Base-by-base conservation (phyloP, 177 flowering plant species). In the Vitis hybrid region DNA sequence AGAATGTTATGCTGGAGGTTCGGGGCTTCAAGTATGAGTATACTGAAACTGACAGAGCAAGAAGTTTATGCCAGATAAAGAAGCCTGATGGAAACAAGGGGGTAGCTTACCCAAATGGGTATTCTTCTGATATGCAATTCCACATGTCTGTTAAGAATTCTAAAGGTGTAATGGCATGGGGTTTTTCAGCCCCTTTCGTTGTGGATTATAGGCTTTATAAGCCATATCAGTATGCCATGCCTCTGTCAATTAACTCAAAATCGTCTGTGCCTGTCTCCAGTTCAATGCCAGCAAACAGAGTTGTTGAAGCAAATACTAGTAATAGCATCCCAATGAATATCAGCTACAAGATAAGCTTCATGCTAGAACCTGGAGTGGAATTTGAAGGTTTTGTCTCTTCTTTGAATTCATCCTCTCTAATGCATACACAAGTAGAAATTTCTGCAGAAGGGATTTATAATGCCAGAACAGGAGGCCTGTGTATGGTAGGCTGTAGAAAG, bases 401-500 rank as follows among this genome's bases (percentile, higher is more conserved):
- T 3, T 62, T 59, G 6, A 70, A 77, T 55, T 4, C 8, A 12
- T 73, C 84, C 27, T 50, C 65, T 14, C 63, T 3, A 63, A 56
- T 9, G 11, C 27, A 51, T 10, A 52, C 17, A 46, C 24, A 1
- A 1, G 35, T 77, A 18, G 68, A 73, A 14, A 74, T 90, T 64
- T 71, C 77, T 15, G 93, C 92, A 4, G 97, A 92, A 80, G 97
- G 93, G 54, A 70, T 82, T 55, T 92, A 87, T 75, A 82, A 89
- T 77, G 50, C 73, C 46, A 69, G 70, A 74, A 84, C 84, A 11
- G 97, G 94, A 68, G 41, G 21, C n/a, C 65, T 90, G 58, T 91
- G 97, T 74, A 86, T 90, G 94, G 75, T 85, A 2, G 97, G 93
- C 18, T 92, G 97, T 59, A 79, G 80, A 71, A 11, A 51, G 63